These are phyloP conservation scores for Carex littledalei DNA, from an alignment of 176 grass and related monocot genomes.

Conservation along the genomic window DNA sequence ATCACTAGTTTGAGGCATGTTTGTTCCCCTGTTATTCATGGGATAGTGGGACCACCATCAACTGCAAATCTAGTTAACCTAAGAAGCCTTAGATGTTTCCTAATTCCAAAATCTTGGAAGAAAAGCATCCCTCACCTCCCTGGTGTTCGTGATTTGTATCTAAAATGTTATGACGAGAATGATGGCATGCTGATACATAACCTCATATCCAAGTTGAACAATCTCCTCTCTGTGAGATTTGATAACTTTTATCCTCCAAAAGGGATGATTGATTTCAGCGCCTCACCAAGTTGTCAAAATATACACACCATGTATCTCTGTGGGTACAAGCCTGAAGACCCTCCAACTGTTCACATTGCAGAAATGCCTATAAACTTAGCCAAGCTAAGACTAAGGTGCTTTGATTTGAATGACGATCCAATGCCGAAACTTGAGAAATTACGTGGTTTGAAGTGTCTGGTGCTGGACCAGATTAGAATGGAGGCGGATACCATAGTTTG, in stretches of 20 bases:
- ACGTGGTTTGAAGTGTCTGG: neutral
- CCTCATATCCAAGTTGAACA: neutral
- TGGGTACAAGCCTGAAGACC: accelerated
- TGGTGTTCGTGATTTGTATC: neutral
- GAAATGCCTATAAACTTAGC: neutral
- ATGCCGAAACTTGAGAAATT: neutral
- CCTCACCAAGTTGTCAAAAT: neutral
- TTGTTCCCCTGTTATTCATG: accelerated
- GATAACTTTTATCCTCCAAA: neutral
- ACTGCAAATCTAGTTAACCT: neutral
- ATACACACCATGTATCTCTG: neutral
- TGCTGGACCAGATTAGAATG: accelerated
- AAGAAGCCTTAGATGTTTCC: neutral
- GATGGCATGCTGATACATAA: neutral
- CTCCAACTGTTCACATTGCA: neutral
- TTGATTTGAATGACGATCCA: neutral
- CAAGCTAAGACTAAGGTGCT: accelerated
- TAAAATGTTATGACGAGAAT: neutral
- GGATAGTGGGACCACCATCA: neutral
- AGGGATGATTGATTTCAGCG: neutral
- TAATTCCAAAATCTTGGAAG: neutral
- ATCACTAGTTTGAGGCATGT: neutral
- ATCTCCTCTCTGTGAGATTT: neutral
- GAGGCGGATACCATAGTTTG: no score
- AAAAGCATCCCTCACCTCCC: neutral